Conservation (phyloP, 495 filamentous ascomycete species). For the Thozetella sp. region DNA sequence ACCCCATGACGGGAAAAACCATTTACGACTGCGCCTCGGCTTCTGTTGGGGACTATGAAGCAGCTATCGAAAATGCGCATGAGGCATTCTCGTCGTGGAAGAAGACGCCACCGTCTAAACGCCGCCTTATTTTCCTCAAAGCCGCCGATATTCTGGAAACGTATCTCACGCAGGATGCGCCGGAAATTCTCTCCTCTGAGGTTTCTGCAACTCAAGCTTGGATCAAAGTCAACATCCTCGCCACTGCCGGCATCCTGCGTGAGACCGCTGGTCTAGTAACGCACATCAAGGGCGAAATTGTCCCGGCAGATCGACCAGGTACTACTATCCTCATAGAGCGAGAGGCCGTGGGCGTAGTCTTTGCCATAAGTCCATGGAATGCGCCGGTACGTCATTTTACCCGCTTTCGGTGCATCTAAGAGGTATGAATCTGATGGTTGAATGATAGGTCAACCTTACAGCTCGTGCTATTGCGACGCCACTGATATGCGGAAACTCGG, state of each 20-base stretch:
- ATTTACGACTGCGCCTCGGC: constrained; percentile 62
- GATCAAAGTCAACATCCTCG: constrained; percentile 51
- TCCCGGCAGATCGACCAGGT: constrained; percentile 27
- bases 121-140: constrained; percentile 66
- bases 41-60: constrained; percentile 55
- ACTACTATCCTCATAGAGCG: constrained; percentile 27
- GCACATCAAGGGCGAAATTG: constrained; percentile 34
- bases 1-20: constrained; percentile 56
- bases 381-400: constrained; percentile 19
- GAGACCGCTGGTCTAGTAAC: constrained; percentile 62
- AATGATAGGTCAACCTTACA: constrained; percentile 56
- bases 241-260: constrained; percentile 54
- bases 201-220: constrained; percentile 34
- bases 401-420: neutral
- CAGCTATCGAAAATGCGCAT: constrained; percentile 60
- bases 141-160: constrained; percentile 65
- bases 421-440: constrained; percentile 40
- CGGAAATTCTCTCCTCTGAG: constrained; percentile 42
- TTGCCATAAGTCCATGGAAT: constrained; percentile 38
- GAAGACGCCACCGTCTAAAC: constrained; percentile 53
- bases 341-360: constrained; percentile 30
- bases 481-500: constrained; percentile 76
- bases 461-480: constrained; percentile 63
- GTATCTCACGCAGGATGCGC: constrained; percentile 64
- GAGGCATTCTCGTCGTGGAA: constrained; percentile 68